A percentile compares a stretch with the other conserved stretches of the same genome.
These are phyloP conservation scores for Isabelozyma gotoi DNA, from an alignment of 805 yeast species.

Conservation along the genomic window DNA sequence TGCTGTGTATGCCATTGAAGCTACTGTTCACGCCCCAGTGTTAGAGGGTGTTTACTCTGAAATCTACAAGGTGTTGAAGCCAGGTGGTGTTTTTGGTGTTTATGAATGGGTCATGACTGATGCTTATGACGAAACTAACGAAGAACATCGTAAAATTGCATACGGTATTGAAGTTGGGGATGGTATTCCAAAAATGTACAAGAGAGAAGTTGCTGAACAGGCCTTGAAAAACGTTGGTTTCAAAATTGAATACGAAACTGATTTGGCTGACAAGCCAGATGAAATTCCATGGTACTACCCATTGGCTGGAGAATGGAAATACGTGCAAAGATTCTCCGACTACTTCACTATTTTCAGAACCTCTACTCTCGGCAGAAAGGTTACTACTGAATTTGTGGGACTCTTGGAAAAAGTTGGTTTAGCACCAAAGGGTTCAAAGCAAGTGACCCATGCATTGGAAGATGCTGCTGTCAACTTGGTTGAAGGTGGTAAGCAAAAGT, in stretches of 20 bases:
- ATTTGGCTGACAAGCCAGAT: conserved; percentile 80
- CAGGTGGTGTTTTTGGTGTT: conserved; percentile 97
- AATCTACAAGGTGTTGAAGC: conserved; percentile 92
- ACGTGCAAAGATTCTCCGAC: conserved; percentile 77
- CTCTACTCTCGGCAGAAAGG: conserved; percentile 76
- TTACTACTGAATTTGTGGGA: conserved; percentile 80
- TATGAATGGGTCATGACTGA: conserved; percentile 99
- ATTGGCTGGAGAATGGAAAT: conserved; percentile 89
- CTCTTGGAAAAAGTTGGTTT: conserved; percentile 80
- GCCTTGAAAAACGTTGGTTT: conserved; percentile 89
- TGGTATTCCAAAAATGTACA: conserved; percentile 97
- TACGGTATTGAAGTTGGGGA: conserved; percentile 98
- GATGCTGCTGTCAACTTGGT: conserved; percentile 96
- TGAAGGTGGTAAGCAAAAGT: conserved; percentile 83
- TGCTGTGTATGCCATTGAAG: conserved; percentile 97
- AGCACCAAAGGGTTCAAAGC: conserved; percentile 87
- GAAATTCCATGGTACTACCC: conserved; percentile 98
- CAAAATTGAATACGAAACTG: conserved; percentile 70
- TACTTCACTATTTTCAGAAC: conserved; percentile 85
- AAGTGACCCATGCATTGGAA: conserved; percentile 91
- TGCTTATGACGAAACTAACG: conserved; percentile 79
- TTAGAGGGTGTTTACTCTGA: conserved; percentile 94
- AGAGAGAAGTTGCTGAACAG: conserved; percentile 77
- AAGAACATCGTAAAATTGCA: conserved; percentile 89
- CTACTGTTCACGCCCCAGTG: conserved; percentile 96